A percentile compares a stretch with the other conserved stretches of the same genome.
Evolutionary conservation across 108 stramenopile species (phyloP).

Genomic region (Hondaea fermentalgiana): DNA sequence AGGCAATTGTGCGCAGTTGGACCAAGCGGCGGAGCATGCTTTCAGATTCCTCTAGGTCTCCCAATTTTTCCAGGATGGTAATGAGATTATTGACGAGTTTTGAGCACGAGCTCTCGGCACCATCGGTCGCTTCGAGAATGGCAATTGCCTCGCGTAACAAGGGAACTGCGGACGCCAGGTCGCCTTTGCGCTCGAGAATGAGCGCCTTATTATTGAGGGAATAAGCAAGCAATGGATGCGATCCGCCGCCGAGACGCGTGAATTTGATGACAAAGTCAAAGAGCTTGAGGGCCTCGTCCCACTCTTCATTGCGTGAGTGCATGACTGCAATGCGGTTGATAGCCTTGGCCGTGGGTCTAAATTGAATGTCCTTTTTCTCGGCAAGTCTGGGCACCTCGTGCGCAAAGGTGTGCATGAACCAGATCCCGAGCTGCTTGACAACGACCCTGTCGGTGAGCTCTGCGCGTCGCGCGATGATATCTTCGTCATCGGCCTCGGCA

Average conservation of each 20-base stretch:
- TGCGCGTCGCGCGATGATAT: not conserved
- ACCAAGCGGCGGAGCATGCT: not conserved
- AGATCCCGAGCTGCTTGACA: not conserved
- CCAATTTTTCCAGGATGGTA: not conserved
- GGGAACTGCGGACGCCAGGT: not conserved
- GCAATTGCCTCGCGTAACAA: not conserved
- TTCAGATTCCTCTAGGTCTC: not conserved
- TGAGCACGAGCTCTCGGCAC: not conserved
- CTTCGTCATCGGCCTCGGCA: not conserved
- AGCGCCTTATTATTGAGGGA: not conserved
- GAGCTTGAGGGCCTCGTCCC: not conserved
- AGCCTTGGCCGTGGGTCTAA: not conserved
- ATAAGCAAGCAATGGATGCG: not conserved
- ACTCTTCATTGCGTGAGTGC: not conserved
- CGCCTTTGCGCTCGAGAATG: not conserved
- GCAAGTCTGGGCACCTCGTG: not conserved
- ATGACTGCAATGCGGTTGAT: constrained; percentile 8
- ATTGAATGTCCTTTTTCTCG: not conserved
- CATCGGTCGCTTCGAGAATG: not conserved
- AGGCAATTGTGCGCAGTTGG: not conserved
- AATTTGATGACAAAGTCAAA: not conserved
- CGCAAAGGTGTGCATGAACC: constrained; percentile 1
- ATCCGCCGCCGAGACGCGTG: not conserved
- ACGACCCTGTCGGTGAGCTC: not conserved
- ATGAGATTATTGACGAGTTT: not conserved